A percentile compares a stretch with the other conserved stretches of the same genome.
Evolutionary conservation across 768 basidiomycete genomes (phyloP).

Genomic region (Termitomyces sp.): DNA sequence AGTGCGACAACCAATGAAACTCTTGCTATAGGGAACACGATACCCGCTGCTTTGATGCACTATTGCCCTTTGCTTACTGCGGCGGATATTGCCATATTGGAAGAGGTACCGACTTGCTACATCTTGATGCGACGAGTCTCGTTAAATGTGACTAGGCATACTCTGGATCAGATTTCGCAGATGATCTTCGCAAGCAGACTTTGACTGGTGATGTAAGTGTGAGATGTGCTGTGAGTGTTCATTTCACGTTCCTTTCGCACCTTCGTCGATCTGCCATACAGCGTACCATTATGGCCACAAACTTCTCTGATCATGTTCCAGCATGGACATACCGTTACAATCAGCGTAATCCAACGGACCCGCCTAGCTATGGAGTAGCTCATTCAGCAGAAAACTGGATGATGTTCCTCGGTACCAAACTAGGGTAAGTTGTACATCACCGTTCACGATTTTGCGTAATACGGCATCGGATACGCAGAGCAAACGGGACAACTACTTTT

Average conservation of each 20-base stretch:
- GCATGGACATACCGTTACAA: slow-evolving; percentile 61
- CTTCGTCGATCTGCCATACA: slow-evolving; percentile 15
- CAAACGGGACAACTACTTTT: slow-evolving; percentile 15
- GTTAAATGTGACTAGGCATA: slow-evolving; percentile 30
- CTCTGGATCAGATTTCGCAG: slow-evolving; percentile 39
- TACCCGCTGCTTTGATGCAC: slow-evolving; percentile 32
- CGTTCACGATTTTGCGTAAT: not conserved
- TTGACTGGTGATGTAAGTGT: slow-evolving; percentile 48
- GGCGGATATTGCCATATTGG: slow-evolving; percentile 34
- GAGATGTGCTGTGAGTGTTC: slow-evolving; percentile 48
- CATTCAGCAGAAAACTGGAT: slow-evolving; percentile 68
- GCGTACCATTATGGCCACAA: slow-evolving; percentile 44
- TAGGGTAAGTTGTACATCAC: slow-evolving; percentile 39
- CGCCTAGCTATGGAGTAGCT: slow-evolving; percentile 29
- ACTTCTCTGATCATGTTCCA: slow-evolving; percentile 31
- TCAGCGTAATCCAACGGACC: slow-evolving; percentile 43
- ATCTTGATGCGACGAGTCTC: not conserved
- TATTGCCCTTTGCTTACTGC: slow-evolving; percentile 46
- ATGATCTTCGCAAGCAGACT: slow-evolving; percentile 38
- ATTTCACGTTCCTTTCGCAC: not conserved
- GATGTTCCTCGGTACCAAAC: slow-evolving; percentile 61
- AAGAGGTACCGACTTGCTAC: slow-evolving; percentile 22
- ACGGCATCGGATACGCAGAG: slow-evolving; percentile 3
- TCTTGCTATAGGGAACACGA: slow-evolving; percentile 36
- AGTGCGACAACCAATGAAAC: slow-evolving; percentile 63